Conservation (phyloP, 495 filamentous ascomycete genomes). For the Annulohypoxylon moriforme region DNA sequence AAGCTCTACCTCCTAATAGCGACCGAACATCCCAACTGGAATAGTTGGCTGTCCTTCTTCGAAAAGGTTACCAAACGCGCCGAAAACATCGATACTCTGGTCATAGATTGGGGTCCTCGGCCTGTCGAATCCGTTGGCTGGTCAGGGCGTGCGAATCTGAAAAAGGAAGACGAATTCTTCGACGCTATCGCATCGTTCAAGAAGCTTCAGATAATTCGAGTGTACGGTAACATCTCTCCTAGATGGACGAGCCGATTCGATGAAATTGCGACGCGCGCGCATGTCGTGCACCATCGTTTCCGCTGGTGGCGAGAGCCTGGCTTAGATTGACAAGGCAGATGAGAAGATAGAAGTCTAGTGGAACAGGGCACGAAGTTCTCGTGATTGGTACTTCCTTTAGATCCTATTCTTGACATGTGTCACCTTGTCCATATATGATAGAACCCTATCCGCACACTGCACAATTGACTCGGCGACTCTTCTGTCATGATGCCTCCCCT, state of each 20-base stretch:
- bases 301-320: slow-evolving; percentile 45
- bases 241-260: slow-evolving; percentile 36
- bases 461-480: too few relatives aligned
- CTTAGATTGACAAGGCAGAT: slow-evolving; percentile 20
- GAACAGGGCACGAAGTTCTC: background rate
- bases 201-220: slow-evolving; percentile 26
- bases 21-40: slow-evolving; percentile 48
- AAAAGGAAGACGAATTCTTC: slow-evolving; percentile 46
- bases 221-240: slow-evolving; percentile 36
- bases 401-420: background rate
- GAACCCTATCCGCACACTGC: too few relatives aligned
- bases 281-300: slow-evolving; percentile 24
- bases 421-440: background rate
- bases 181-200: slow-evolving; percentile 22
- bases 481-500: too few relatives aligned
- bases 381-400: background rate
- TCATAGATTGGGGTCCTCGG: slow-evolving; percentile 46
- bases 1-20: slow-evolving; percentile 42
- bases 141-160: slow-evolving; percentile 29
- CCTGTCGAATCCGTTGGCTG: slow-evolving; percentile 26
- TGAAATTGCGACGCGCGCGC: background rate
- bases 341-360: background rate
- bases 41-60: slow-evolving; percentile 45
- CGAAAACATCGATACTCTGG: slow-evolving; percentile 24
- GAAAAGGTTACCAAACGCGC: slow-evolving; percentile 17